Base-by-base conservation (phyloP, 768 basidiomycete genomes). In the Psilocybe azurescens region DNA sequence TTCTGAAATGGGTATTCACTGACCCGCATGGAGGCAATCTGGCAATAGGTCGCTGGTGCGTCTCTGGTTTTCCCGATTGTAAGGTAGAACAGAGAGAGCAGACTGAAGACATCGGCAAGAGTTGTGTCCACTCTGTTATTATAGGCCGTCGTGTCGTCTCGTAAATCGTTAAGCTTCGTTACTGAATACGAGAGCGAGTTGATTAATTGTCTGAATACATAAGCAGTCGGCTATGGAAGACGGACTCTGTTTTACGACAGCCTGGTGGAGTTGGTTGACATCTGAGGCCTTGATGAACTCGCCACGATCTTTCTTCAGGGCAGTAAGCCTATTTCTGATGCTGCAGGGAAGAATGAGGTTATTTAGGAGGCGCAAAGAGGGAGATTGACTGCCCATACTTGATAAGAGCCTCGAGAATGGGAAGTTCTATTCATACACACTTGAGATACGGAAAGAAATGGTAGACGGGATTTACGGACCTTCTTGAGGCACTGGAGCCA, bases 41-140 rank as follows among this genome's bases (percentile, higher is more conserved):
- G 97, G 65, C 93, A 94, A 75, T 97, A 99, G 0, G 92, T 94
- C 28, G 96, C 97, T 0, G 97, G 96, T 9, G 90, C 90, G 75
- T 98, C 96, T 66, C 89, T 88, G 44, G 94, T 95, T 79, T 95
- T 96, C 47, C 97, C 97, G 64, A 99, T 95, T 39, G 96, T 97
- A 69, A 99, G 88, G 81, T 95, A 99, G 84, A 97, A 98, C 66
- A 99, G 85, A 13, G 95, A 97, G 48, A 99, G 86, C 53, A 99
- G 84, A 71, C 87, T 90, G 79, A 99, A 99, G 39, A 99, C 97
- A 77, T 99, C 97, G 30, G 94, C 89, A 50, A 99, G 87, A 3
- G 95, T 93, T 5, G 94, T 96, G 78, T 99, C 97, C 49, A 99
- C 83, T 54, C 97, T 83, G 75, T 99, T 99, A 71, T 89, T 91